Conservation (phyloP, 2,329 filamentous ascomycete genomes). For the Ciborinia camelliae region DNA sequence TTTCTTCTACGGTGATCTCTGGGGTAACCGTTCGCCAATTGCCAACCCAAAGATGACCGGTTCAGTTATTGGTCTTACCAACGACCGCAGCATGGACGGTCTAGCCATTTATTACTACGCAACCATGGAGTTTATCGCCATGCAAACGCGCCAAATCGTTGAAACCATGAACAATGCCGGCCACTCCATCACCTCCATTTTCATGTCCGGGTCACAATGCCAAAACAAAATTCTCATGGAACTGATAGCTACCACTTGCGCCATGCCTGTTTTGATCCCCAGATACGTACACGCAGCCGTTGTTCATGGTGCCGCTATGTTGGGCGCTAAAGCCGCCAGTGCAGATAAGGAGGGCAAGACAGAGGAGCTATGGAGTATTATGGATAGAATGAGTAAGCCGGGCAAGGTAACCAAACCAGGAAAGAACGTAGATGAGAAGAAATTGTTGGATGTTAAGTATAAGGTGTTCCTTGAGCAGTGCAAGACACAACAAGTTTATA, state of each 20-base stretch:
- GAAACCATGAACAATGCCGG: conserved; percentile 89
- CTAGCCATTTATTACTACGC: conserved; percentile 91
- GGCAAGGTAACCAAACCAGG: conserved; percentile 78
- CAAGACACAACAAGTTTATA: conserved; percentile 77
- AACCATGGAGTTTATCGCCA: conserved; percentile 96
- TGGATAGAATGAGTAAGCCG: conserved; percentile 96
- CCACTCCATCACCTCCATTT: conserved; percentile 85
- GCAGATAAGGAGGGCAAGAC: conserved; percentile 72
- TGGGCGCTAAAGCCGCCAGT: conserved; percentile 94
- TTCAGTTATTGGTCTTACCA: conserved; percentile 79
- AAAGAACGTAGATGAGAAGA: conserved; percentile 68
- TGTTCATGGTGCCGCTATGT: conserved; percentile 96
- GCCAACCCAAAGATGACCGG: conserved; percentile 93
- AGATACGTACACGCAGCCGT: conserved; percentile 93
- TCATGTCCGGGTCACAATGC: conserved; percentile 98
- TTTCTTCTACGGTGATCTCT: conserved; percentile 98
- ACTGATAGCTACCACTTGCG: conserved; percentile 84
- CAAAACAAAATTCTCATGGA: conserved; percentile 92
- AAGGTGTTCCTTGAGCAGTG: conserved; percentile 94
- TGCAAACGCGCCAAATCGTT: conserved; percentile 94
- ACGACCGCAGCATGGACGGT: conserved; percentile 81
- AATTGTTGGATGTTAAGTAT: conserved; percentile 83
- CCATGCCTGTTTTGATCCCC: conserved; percentile 90
- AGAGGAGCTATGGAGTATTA: conserved; percentile 90
- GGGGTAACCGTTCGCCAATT: conserved; percentile 92